Evolutionary conservation across 2,329 filamentous ascomycete species (phyloP), one percentile per base, ranked within the genome.

Genomic region (Sporothrix schenckii): DNA sequence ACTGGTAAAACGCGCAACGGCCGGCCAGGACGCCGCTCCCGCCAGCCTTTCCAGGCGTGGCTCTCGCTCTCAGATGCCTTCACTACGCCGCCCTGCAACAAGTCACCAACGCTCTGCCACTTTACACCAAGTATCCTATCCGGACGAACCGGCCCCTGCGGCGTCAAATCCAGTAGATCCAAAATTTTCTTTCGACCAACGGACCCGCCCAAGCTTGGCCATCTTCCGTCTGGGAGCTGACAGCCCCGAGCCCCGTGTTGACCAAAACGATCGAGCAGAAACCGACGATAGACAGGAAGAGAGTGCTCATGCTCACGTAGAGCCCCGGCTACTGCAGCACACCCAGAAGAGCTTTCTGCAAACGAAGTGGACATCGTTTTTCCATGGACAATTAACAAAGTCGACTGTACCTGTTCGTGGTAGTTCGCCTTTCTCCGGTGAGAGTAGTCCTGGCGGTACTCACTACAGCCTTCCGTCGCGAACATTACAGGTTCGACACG

Each of bases 51-150:
- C 80, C 41, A 81, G 83, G 71, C 83, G 82, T 71, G 82, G 84
- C 73, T 84, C 88, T 44, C 87, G 81, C 73, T 86, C 88, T 63
- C 87, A 90, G 75, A 82, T 91, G 72, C 86, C 88, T 2, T 88
- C 86, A 27, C 84, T 94, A 71, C 88, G 90, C 71, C 84, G 91
- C 75, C 92, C 92, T 68, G 91, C 91, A 60, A 94, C 92, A 21
- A 93, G 91, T 78, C 91, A 93, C 76, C 91, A 94, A 77, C 85
- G 92, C 75, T 91, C 90, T 60, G 88, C 88, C 47, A 92, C 90
- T 1, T 81, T 92, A 39, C 88, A 91, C 74, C 85, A 88, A 72
- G 78, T 81, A 39, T 78, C 72, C 13, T 58, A 16, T 6, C 41
- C 63, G 1, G 70, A 72, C 21, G 73, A 74, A 34, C 72, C 72